Conservation (phyloP, 2,329 filamentous ascomycete genomes). For the Xylaria sp. region DNA sequence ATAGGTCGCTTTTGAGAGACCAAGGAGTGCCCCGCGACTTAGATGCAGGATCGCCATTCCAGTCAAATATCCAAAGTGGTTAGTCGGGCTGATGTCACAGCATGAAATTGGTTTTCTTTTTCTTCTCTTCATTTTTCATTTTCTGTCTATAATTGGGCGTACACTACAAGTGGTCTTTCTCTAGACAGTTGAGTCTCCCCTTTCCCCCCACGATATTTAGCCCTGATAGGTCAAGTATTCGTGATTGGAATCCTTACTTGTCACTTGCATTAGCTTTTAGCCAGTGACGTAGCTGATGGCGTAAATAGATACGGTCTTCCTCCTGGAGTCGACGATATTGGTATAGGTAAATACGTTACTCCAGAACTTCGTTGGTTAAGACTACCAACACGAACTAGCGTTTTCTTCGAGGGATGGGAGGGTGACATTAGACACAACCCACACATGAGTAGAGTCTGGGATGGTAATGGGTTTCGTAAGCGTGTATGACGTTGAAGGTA, state of each 20-base stretch:
- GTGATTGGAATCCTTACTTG: background rate
- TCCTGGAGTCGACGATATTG: background rate
- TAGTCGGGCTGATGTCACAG: background rate
- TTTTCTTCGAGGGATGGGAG: background rate
- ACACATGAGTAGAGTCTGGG: background rate
- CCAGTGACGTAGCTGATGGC: background rate
- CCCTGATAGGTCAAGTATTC: background rate
- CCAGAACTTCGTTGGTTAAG: background rate
- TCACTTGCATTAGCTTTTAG: background rate
- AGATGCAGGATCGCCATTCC: background rate
- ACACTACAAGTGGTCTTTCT: background rate
- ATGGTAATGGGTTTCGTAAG: background rate
- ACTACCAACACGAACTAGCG: too few relatives aligned
- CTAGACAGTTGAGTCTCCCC: background rate
- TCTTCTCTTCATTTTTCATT: background rate
- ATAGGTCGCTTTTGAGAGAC: background rate
- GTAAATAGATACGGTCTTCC: background rate
- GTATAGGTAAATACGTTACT: background rate
- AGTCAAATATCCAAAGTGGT: too few relatives aligned
- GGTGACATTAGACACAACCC: background rate
- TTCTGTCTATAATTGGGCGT: too few relatives aligned
- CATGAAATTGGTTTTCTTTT: too few relatives aligned
- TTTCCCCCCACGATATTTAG: background rate
- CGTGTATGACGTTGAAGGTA: too few relatives aligned
- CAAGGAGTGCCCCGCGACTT: background rate